Percentiles rank a stretch among this genome's conserved stretches.
Conservation (phyloP, 768 basidiomycete species). For the Mycena capillaripes region DNA sequence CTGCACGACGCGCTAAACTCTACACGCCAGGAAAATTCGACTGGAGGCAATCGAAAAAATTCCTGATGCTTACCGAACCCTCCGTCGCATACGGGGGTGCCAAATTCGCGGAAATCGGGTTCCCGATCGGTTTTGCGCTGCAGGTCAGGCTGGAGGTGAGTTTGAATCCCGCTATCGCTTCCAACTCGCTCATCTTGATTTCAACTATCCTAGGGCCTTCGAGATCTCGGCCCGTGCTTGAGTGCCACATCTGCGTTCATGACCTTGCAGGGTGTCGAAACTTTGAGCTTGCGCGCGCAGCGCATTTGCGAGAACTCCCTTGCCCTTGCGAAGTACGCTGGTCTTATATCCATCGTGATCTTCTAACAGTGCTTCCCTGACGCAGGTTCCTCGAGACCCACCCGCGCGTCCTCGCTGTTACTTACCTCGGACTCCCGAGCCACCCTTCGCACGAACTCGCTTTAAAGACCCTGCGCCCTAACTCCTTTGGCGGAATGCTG, state of each 20-base stretch:
- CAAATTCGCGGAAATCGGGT: slow-evolving; percentile 62
- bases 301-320: slow-evolving; percentile 70
- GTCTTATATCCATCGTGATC: background rate
- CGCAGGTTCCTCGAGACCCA: slow-evolving; percentile 47
- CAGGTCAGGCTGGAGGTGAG: slow-evolving; percentile 57
- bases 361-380: background rate
- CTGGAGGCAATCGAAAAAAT: slow-evolving; percentile 62
- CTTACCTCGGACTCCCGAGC: slow-evolving; percentile 48
- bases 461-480: slow-evolving; percentile 39
- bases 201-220: slow-evolving; percentile 1
- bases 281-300: slow-evolving; percentile 68
- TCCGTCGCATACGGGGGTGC: slow-evolving; percentile 70
- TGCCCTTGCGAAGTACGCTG: slow-evolving; percentile 37
- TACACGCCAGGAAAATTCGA: slow-evolving; percentile 64
- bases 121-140: slow-evolving; percentile 62
- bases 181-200: background rate
- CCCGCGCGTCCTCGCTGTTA: slow-evolving; percentile 47
- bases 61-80: slow-evolving; percentile 70
- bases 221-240: slow-evolving; percentile 44
- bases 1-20: background rate
- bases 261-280: slow-evolving; percentile 51
- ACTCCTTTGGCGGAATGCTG: slow-evolving; percentile 49
- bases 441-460: slow-evolving; percentile 50
- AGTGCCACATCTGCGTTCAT: slow-evolving; percentile 50
- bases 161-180: too few species aligned